Evolutionary conservation across 2,329 filamentous ascomycete species (phyloP).

Genomic region (Claviceps sp.): DNA sequence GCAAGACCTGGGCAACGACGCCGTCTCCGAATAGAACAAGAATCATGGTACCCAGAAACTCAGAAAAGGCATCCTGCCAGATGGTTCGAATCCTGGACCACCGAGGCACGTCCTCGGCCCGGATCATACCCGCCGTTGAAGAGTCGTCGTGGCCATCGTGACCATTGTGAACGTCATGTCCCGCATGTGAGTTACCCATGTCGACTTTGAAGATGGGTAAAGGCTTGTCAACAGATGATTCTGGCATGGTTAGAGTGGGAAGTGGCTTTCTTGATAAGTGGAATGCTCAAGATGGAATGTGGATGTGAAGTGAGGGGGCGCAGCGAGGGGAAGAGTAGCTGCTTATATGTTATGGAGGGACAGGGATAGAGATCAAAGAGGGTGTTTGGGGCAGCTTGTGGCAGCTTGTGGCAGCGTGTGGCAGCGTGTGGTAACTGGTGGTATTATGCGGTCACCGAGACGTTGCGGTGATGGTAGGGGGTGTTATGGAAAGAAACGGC

Average conservation of each 20-base stretch:
- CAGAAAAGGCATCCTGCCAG: constrained; percentile 46
- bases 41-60: constrained; percentile 56
- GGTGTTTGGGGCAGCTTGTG: no score
- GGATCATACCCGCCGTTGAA: constrained; percentile 6
- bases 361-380: no score
- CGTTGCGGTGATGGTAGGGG: no score
- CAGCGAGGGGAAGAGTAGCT: no score
- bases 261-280: constrained; percentile 4
- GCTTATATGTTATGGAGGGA: no score
- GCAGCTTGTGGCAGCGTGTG: no score
- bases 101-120: constrained; percentile 14
- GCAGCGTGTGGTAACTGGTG: no score
- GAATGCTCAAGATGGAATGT: constrained; percentile 15
- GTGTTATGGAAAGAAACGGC: no score
- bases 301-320: background rate
- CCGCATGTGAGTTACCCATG: constrained; percentile 12
- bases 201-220: constrained; percentile 17
- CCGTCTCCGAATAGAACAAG: constrained; percentile 57
- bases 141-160: constrained; percentile 10
- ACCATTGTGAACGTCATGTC: no score
- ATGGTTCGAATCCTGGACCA: constrained; percentile 41
- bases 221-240: constrained; percentile 21
- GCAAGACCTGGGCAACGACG: constrained; percentile 55
- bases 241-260: constrained; percentile 18
- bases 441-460: no score